Base-by-base conservation (phyloP, 371 early-diverging fungal genomes). In the Mortierella sp. region DNA sequence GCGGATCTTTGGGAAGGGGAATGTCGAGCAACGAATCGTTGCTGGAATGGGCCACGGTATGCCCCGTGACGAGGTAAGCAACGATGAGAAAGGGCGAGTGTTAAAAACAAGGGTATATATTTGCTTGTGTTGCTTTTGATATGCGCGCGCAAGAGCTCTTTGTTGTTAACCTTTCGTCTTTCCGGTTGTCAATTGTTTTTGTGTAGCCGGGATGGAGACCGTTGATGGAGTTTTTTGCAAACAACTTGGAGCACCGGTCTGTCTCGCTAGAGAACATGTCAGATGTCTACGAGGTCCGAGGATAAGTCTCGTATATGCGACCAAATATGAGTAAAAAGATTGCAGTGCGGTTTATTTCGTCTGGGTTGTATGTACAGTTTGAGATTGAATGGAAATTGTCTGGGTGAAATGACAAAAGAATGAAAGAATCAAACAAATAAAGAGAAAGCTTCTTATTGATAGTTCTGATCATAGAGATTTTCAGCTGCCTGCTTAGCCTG, bases 211-310 rank as follows among this genome's bases (percentile, higher is more conserved):
- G 82, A 43, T 92, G 93, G 93, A 81, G 88, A n/a, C 77, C 89
- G 12, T 81, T 93, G 44, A 91, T 92, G 78, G 87, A 90, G 51
- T 93, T 91, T 70, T 92, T 93, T 75, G 89, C 91, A 12, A 83
- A 87, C 41, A 84, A 88, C 70, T 88, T 93, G 88, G 86, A 90
- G 11, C 76, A 89, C 80, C 83, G 92, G 38, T 88, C 89, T n/a
- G 70, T 88, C 12, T 78, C 82, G 49, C 65, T 92, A 43, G 93
- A 90, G 71, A 84, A 78, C 71, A 92, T 92, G 92, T 68, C 91
- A 12, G 91, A 92, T 77, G 88, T 92, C 38, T 92, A 88, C 78
- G 88, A 90, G 21, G 90, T 93, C 51, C 89, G 88, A 65, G 43
- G 56, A 41, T 71, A 44, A 54, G 4, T 18, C 27, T 56, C 4